Evolutionary conservation across 106 monocot genomes (phyloP), one percentile per base, ranked within the genome.

Genomic region (Phalaenopsis aphrodite): DNA sequence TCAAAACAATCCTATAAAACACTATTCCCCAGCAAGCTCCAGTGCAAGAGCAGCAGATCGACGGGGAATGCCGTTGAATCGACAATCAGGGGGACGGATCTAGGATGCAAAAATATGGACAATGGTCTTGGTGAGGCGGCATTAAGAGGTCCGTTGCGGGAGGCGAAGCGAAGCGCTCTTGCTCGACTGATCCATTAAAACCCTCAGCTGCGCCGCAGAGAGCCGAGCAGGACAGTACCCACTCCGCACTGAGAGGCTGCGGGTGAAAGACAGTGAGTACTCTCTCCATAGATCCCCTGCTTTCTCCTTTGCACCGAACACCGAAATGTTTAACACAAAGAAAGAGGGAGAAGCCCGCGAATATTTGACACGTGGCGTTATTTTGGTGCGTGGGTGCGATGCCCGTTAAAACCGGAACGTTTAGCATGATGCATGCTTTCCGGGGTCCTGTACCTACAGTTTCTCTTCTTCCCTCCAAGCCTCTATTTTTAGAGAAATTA

Each of bases 181-280:
- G 66, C 39, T 21, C 41, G 75, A 52, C 77, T 69, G 84, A 84
- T 84, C 87, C 81, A 84, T 87, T 84, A 85, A 84, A 76, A 79
- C 87, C 79, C 84, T 87, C 79, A 78, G 9, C 77, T 64, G 61
- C 49, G 78, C 24, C 76, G 85, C 85, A 79, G 79, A 37, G 74
- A 37, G 74, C 41, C 5, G 5, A 74, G 74, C 41, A 15, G 43
- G 4, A n/a, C 42, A 43, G 41, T 74, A 18, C 42, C 18, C 74
- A n/a, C 14, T 18, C 10, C 42, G 42, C 69, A 77, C 56, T 52
- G 52, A 64, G 65, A 61, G 71, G 52, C 19, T 45, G 68, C 81
- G 72, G 81, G 55, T 47, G 77, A 74, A 43, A 5, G 43, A 1
- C 3, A 74, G 74, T 18, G 74, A 74, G 74, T 17, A 19, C 74